Conservation (phyloP, 768 basidiomycete genomes). For the Tubosaeta brunneosetosa region DNA sequence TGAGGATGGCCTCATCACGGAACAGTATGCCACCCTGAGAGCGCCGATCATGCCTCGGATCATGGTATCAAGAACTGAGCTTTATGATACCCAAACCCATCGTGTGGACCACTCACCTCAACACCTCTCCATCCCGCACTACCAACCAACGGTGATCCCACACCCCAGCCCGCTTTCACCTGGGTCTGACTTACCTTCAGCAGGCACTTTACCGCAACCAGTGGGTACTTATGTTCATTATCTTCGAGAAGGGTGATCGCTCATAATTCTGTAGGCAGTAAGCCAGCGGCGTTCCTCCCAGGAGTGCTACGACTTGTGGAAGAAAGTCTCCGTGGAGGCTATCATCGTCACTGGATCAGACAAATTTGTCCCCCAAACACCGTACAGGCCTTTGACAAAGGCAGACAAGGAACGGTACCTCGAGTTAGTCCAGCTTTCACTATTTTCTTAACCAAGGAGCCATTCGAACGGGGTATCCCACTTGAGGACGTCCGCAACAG, state of each 20-base stretch:
- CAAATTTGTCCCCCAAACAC: slow-evolving; percentile 57
- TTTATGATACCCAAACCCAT: neutral
- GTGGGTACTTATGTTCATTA: slow-evolving; percentile 2
- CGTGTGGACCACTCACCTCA: neutral
- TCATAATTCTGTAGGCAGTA: neutral
- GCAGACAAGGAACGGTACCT: slow-evolving; percentile 71
- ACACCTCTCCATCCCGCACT: neutral
- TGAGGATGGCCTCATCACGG: neutral
- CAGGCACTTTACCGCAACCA: neutral
- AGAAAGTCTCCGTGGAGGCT: slow-evolving; percentile 2
- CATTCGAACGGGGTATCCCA: slow-evolving; percentile 55
- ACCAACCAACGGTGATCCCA: neutral
- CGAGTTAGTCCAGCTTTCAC: slow-evolving; percentile 56
- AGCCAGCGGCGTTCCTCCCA: slow-evolving; percentile 1
- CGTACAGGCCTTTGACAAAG: slow-evolving; percentile 68
- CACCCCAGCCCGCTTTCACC: neutral
- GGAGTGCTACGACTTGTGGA: slow-evolving; percentile 17
- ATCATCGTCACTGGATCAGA: slow-evolving; percentile 30
- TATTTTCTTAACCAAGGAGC: slow-evolving; percentile 50
- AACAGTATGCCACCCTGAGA: neutral
- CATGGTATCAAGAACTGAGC: neutral
- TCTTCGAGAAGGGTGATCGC: neutral
- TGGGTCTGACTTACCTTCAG: neutral
- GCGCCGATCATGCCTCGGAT: neutral
- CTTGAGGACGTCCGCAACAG: slow-evolving; percentile 56